Evolutionary conservation across 2,329 filamentous ascomycete species (phyloP), one percentile per base, ranked within the genome.

Genomic region (Sordariomycetes sp.): DNA sequence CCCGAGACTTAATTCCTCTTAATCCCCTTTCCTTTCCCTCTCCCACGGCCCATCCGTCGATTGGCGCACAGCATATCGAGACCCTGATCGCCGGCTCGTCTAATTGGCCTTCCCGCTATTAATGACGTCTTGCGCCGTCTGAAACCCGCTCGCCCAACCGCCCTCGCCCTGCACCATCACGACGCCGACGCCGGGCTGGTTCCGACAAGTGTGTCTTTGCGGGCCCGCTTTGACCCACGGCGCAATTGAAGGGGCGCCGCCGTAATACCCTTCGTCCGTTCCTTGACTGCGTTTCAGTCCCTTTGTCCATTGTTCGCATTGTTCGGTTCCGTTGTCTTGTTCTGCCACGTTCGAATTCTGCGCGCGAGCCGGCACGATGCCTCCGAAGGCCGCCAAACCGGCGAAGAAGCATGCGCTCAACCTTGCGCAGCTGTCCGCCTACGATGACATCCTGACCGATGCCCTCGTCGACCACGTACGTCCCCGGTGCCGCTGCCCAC

Each of bases 381-480:
- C 57, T 43, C 57, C 57, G 6, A 54, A 46, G 57, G 34, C 57
- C 11, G n/a, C 28, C 28, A 32, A 32, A 32, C 28, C 25, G 24
- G 65, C 71, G 20, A 82, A 87, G 72, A 88, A 81, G 75, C 85
- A 88, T 68, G 83, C 85, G 61, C 79, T 99, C 65, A 96, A 91
- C 8, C 79, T 97, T 65, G 85, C 87, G 61, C 92, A 96, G 77
- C 77, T 99, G 66, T 88, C 91, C 35, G 87, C 88, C 55, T 97
- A 97, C 76, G 94, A 99, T 74, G 94, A 99, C 72, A 86, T 97
- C 63, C 79, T 96, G 62, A 99, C 94, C 8, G 94, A 99, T 80
- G 89, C 90, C 64, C 84, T 99, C 57, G 86, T 99, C 61, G 94
- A 99, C 73, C 90, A 93, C 75, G 93, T 97, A 81, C 74, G 88